A percentile compares a stretch with the other conserved stretches of the same genome.
Evolutionary conservation across 2,329 filamentous ascomycete species (phyloP).

Genomic region (Nigrospora oryzae): DNA sequence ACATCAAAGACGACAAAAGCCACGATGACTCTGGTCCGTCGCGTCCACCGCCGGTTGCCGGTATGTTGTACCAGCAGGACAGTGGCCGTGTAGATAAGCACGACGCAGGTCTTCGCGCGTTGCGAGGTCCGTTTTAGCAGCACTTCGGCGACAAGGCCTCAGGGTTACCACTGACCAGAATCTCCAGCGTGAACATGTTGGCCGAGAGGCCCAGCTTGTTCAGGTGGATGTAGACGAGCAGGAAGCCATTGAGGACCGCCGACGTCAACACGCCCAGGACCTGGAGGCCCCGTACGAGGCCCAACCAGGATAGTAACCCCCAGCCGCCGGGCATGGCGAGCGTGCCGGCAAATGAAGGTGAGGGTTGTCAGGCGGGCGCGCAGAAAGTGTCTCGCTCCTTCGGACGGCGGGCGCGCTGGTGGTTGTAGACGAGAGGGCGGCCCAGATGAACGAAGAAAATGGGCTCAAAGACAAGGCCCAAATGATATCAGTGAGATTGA

Average conservation of each 20-base stretch:
- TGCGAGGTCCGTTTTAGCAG: background rate
- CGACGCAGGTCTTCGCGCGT: slow-evolving; percentile 14
- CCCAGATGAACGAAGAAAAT: too few species aligned
- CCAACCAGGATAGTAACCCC: slow-evolving; percentile 24
- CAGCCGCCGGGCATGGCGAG: slow-evolving; percentile 4
- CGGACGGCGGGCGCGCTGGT: too few species aligned
- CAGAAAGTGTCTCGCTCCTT: too few species aligned
- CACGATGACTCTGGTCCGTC: slow-evolving; percentile 13
- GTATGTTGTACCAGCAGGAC: slow-evolving; percentile 21
- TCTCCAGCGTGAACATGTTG: slow-evolving; percentile 21
- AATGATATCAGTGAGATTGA: too few species aligned
- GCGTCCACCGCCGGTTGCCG: slow-evolving; percentile 12
- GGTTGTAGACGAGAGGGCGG: too few species aligned
- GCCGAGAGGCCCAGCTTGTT: slow-evolving; percentile 16
- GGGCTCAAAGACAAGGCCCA: too few species aligned
- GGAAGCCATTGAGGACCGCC: slow-evolving; percentile 23
- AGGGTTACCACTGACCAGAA: slow-evolving; percentile 20
- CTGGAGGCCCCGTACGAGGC: slow-evolving; percentile 21
- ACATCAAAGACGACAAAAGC: slow-evolving; percentile 21
- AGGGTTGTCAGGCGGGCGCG: too few species aligned
- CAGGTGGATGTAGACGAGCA: slow-evolving; percentile 19
- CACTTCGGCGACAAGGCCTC: too few species aligned
- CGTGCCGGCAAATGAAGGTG: too few species aligned
- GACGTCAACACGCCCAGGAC: slow-evolving; percentile 18
- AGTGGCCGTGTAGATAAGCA: slow-evolving; percentile 22